These are phyloP conservation scores for Favolaschia claudopus DNA, from an alignment of 768 basidiomycete species.

Conservation along the genomic window DNA sequence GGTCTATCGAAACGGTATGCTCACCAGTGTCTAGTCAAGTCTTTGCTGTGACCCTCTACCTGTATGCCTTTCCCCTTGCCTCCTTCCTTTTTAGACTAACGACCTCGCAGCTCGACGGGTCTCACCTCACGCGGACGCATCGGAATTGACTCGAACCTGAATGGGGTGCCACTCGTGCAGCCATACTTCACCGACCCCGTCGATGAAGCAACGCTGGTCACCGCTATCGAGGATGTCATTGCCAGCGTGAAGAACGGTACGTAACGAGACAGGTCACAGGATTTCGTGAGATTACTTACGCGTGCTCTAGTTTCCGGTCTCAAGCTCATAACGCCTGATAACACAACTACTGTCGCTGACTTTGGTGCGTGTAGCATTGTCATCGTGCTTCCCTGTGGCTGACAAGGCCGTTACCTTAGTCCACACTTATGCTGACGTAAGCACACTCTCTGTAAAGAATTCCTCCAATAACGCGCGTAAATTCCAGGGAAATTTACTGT, in stretches of 20 bases:
- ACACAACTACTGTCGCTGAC: conserved; percentile 58
- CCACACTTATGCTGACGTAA: conserved; percentile 45
- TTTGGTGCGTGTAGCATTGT: conserved; percentile 47
- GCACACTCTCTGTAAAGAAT: no score
- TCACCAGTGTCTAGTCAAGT: conserved; percentile 45
- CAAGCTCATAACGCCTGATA: conserved; percentile 67
- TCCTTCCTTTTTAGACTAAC: background rate
- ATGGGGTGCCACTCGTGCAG: conserved; percentile 53
- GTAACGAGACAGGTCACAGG: no score
- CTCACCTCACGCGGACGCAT: conserved; percentile 69
- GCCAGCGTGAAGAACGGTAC: conserved; percentile 49
- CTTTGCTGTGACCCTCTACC: conserved; percentile 69
- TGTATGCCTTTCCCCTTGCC: conserved; percentile 42
- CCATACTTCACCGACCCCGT: conserved; percentile 68
- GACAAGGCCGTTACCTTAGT: conserved; percentile 33
- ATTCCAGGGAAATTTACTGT: conserved; percentile 50
- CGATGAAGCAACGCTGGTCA: conserved; percentile 60
- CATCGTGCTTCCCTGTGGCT: background rate
- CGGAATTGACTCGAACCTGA: conserved; percentile 61
- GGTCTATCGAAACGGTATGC: background rate
- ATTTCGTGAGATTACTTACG: conserved; percentile 7
- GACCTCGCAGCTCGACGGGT: conserved; percentile 55
- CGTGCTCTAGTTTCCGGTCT: conserved; percentile 50
- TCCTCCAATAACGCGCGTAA: background rate
- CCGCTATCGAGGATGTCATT: conserved; percentile 58